A percentile compares a stretch with the other conserved stretches of the same genome.
Conservation (phyloP, 1,284 basidiomycete genomes). For the Rhodofomes roseus region DNA sequence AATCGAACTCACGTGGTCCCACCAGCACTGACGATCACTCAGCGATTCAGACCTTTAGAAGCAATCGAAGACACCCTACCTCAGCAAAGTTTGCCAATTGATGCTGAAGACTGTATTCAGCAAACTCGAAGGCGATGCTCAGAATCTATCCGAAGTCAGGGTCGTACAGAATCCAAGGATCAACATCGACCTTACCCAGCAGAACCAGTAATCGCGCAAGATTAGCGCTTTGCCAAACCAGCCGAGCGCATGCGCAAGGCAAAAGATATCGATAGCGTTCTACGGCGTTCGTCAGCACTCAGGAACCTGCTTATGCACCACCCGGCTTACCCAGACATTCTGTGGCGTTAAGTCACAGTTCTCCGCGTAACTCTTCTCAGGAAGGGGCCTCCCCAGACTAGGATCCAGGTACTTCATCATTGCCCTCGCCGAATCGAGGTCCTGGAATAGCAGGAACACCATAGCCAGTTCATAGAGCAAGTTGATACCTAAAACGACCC, state of each 20-base stretch:
- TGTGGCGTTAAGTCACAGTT: slow-evolving; percentile 63
- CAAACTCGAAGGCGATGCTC: slow-evolving; percentile 81
- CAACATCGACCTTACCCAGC: slow-evolving; percentile 55
- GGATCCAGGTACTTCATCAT: slow-evolving; percentile 79
- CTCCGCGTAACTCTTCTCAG: slow-evolving; percentile 82
- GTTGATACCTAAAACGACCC: slow-evolving; percentile 72
- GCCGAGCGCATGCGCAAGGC: slow-evolving; percentile 74
- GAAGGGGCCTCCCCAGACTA: slow-evolving; percentile 64
- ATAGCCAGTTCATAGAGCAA: slow-evolving; percentile 76
- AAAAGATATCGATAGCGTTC: slow-evolving; percentile 81
- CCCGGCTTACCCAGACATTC: slow-evolving; percentile 60
- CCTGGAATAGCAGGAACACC: slow-evolving; percentile 82
- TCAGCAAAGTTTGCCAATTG: slow-evolving; percentile 82
- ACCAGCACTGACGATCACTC: slow-evolving; percentile 62
- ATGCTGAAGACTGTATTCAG: slow-evolving; percentile 81
- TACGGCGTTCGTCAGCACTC: slow-evolving; percentile 24
- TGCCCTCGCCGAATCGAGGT: slow-evolving; percentile 67
- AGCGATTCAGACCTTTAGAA: slow-evolving; percentile 4
- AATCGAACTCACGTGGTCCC: slow-evolving; percentile 71
- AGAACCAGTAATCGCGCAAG: slow-evolving; percentile 85
- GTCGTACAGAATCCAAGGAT: background rate
- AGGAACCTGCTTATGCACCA: slow-evolving; percentile 4
- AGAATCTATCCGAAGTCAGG: slow-evolving; percentile 52
- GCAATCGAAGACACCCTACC: slow-evolving; percentile 39
- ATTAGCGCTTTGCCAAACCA: slow-evolving; percentile 89